These are phyloP conservation scores for Xylariaceae sp. DNA, from an alignment of 2,329 filamentous ascomycete species.

Conservation along the genomic window DNA sequence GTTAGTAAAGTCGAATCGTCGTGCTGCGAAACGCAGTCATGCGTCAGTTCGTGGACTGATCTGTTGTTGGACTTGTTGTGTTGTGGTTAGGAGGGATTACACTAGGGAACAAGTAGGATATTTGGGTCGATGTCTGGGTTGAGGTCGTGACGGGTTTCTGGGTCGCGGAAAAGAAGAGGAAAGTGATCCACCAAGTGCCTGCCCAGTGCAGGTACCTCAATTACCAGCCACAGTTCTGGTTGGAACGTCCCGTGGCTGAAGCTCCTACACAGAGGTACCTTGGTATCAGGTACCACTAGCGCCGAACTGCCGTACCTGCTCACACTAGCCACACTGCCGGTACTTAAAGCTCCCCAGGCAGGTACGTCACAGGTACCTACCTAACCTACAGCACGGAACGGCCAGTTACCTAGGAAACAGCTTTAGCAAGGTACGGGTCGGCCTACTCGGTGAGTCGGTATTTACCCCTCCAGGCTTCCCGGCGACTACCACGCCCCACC, in stretches of 20 bases:
- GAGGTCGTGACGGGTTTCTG: constrained; percentile 11
- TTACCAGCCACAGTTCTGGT: not conserved
- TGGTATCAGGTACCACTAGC: not conserved
- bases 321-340: too few species aligned
- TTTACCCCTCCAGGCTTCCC: too few species aligned
- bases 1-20: constrained; percentile 14
- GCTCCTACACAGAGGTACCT: not conserved
- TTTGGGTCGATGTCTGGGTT: not conserved
- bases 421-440: too few species aligned
- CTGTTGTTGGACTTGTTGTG: constrained; percentile 10
- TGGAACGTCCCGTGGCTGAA: not conserved
- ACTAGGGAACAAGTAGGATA: too few species aligned
- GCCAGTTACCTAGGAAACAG: too few species aligned
- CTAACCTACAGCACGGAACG: too few species aligned
- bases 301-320: too few species aligned
- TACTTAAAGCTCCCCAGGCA: too few species aligned
- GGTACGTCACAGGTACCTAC: too few species aligned
- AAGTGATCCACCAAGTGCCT: not conserved
- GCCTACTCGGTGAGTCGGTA: too few species aligned
- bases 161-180: constrained; percentile 8
- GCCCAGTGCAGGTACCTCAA: not conserved
- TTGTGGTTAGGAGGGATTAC: constrained; percentile 8
- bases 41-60: not conserved
- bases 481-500: too few species aligned
- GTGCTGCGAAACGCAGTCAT: constrained; percentile 20